Conservation (phyloP, 2,329 filamentous ascomycete genomes). For the Arthrobotrys pseudoclavata region DNA sequence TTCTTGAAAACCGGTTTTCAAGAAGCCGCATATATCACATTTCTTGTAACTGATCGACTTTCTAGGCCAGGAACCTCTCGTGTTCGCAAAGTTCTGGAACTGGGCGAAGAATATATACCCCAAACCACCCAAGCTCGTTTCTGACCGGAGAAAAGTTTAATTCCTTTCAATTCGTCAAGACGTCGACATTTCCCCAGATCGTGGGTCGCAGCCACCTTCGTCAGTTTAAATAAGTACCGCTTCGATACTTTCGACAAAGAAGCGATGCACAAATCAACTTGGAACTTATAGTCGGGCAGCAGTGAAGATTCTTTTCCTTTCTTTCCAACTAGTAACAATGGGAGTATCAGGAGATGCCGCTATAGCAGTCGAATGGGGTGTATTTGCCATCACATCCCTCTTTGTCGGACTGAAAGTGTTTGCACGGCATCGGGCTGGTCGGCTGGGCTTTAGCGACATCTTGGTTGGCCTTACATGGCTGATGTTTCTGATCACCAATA, state of each 20-base stretch:
- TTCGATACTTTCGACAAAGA: conserved; percentile 18
- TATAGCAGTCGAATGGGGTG: conserved; percentile 44
- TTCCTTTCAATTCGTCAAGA: conserved; percentile 15
- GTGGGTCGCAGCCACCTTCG: conserved; percentile 39
- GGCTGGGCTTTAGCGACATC: conserved; percentile 44
- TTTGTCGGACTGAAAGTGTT: conserved; percentile 49
- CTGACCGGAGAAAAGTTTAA: conserved; percentile 18
- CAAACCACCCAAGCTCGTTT: conserved; percentile 16
- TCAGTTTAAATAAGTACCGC: conserved; percentile 11
- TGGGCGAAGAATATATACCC: conserved; percentile 51
- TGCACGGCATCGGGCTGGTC: conserved; percentile 46
- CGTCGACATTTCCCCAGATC: conserved; percentile 18
- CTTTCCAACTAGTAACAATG: conserved; percentile 39
- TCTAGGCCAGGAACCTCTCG: conserved; percentile 42
- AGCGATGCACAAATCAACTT: conserved; percentile 24
- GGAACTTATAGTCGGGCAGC: conserved; percentile 25
- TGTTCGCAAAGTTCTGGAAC: conserved; percentile 40
- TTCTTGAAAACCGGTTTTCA: conserved; percentile 33
- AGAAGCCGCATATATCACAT: conserved; percentile 17
- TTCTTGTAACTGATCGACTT: conserved; percentile 49
- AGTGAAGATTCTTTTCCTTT: conserved; percentile 20
- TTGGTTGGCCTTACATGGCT: conserved; percentile 42
- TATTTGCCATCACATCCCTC: conserved; percentile 43
- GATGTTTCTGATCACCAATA: conserved; percentile 43
- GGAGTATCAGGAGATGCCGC: conserved; percentile 45